These are phyloP conservation scores for Paraphaeosphaeria sporulosa DNA, from an alignment of 2,329 filamentous ascomycete species.

Conservation along the genomic window DNA sequence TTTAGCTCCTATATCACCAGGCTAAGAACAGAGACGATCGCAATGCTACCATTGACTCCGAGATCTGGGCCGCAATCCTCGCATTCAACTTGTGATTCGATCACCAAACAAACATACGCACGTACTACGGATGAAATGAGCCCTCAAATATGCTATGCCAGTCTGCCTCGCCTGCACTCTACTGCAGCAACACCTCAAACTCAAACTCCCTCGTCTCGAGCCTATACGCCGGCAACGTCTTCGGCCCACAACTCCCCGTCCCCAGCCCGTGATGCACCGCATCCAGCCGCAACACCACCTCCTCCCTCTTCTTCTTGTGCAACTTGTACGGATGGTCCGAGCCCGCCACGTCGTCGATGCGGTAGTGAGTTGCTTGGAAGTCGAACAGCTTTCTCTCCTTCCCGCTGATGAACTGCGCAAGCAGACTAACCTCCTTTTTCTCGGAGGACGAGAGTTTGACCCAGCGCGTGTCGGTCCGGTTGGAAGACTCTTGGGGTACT, in stretches of 20 bases:
- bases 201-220: conserved; percentile 48
- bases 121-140: neutral
- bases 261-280: conserved; percentile 69
- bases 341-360: conserved; percentile 60
- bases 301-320: conserved; percentile 59
- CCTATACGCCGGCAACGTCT: conserved; percentile 52
- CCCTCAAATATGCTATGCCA: neutral
- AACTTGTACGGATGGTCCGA: conserved; percentile 72
- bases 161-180: no score
- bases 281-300: conserved; percentile 66
- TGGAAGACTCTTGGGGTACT: conserved; percentile 73
- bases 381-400: conserved; percentile 33
- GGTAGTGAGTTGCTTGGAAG: conserved; percentile 66
- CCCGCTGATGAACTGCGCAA: conserved; percentile 40
- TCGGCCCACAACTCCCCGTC: conserved; percentile 68
- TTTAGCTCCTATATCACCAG: no score
- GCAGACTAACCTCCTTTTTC: no score
- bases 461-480: conserved; percentile 68
- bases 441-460: conserved; percentile 43
- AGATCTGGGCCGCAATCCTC: no score
- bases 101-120: no score
- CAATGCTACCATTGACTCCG: no score
- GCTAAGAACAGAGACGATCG: no score
- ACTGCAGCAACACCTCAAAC: conserved; percentile 41
- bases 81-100: no score